Base-by-base conservation (phyloP, 768 basidiomycete species). In the Serendipita sp. region DNA sequence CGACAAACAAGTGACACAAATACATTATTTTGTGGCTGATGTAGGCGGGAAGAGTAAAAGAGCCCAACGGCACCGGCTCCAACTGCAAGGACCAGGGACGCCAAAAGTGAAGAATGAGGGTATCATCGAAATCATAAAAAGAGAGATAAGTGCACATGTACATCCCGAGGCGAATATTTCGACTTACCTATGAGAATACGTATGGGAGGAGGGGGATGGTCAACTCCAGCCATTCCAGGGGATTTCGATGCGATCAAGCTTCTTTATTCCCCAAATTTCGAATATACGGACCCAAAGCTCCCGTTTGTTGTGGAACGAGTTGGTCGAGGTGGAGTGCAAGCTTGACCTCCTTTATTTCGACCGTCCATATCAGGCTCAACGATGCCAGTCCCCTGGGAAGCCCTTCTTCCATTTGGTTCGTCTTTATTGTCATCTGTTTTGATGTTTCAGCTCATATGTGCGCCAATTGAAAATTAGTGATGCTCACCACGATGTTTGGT, bases 361-460 rank as follows among this genome's bases (percentile, higher is more conserved):
- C 48, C 48, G 30, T 8, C 18, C n/a, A n/a, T 1, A 32, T 8
- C 5, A 41, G 7, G 18, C 48, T 18, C 30, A 73, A 79, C 68
- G 69, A 95, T 95, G 94, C 94, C 94, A 65, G 86, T 96, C 70
- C 94, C 93, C 69, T 97, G 89, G 87, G 93, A 98, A 78, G 92
- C 94, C 63, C 82, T 97, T 70, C 89, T 98, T 78, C 94, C 94
- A 54, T 93, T 94, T 72, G 94, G 94, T 93, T 67, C 66, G 67
- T 60, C 62, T 60, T 51, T 2, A 28, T 18, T 44, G 63, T 45
- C 10, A 5, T 45, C n/a, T 51, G 11, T 66, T n/a, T 48, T 18
- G 34, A 65, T 68, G 67, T 66, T 5, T 51, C 8, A 51, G 18
- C n/a, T 18, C 48, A 18, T 51, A 51, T 51, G 18, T 51, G 18